Conservation (phyloP, 2,329 filamentous ascomycete species). For the Cercospora zeina region DNA sequence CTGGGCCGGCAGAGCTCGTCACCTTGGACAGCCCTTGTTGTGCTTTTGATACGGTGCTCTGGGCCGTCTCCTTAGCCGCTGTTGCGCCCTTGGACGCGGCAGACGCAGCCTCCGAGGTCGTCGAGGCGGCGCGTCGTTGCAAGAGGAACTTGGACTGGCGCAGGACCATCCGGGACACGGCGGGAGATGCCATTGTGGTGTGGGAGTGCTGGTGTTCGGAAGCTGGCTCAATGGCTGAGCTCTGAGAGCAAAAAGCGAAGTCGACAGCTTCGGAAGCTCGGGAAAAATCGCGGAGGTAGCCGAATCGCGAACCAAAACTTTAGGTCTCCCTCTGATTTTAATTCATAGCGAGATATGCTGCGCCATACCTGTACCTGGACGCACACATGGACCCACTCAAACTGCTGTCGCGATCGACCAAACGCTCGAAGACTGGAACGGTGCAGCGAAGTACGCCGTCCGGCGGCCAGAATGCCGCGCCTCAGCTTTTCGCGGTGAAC, state of each 20-base stretch:
- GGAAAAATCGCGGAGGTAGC: background rate
- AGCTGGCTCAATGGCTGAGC: conserved; percentile 24
- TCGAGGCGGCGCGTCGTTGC: conserved; percentile 53
- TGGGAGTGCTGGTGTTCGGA: conserved; percentile 22
- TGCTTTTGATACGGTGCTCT: conserved; percentile 59
- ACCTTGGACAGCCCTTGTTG: conserved; percentile 81
- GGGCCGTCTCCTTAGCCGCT: conserved; percentile 49
- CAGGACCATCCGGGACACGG: conserved; percentile 50
- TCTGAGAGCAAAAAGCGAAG: conserved; percentile 11
- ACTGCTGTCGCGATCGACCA: conserved; percentile 69
- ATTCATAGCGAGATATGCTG: background rate
- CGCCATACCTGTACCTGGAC: background rate
- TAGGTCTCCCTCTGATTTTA: too few relatives aligned
- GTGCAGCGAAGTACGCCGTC: conserved; percentile 58
- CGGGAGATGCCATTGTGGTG: conserved; percentile 48
- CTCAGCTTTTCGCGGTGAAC: conserved; percentile 60
- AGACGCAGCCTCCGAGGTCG: conserved; percentile 50
- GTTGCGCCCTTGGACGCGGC: conserved; percentile 42
- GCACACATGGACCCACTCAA: conserved; percentile 69
- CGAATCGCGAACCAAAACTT: background rate
- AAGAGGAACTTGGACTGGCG: conserved; percentile 47
- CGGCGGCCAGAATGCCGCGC: conserved; percentile 63
- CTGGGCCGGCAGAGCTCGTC: conserved; percentile 75
- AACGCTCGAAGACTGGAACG: conserved; percentile 50
- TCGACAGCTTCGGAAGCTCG: background rate